Conservation (phyloP, 2,329 filamentous ascomycete species). For the Penicillium sclerotiorum region DNA sequence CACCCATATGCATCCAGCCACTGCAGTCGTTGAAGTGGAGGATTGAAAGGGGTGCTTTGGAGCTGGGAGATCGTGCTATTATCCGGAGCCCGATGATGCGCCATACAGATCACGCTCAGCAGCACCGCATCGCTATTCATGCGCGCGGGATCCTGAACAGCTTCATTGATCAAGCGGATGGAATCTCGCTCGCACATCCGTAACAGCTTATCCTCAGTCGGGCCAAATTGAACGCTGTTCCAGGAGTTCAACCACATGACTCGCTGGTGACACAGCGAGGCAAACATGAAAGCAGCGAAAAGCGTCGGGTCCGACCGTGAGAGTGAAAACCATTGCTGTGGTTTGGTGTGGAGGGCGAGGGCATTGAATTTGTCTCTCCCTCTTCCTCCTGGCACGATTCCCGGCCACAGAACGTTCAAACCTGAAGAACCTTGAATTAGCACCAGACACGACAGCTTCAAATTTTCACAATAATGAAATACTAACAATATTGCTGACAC, state of each 20-base stretch:
- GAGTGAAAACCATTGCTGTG: conserved; percentile 33
- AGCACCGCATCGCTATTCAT: conserved; percentile 39
- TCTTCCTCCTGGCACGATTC: conserved; percentile 28
- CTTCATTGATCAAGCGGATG: conserved; percentile 39
- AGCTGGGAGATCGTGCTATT: conserved; percentile 14
- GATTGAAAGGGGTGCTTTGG: conserved; percentile 31
- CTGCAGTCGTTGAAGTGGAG: conserved; percentile 39
- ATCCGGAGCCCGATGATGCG: conserved; percentile 33
- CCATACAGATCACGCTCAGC: conserved; percentile 40
- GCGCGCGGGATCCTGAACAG: conserved; percentile 33
- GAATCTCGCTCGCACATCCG: conserved; percentile 35
- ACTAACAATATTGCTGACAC: conserved; percentile 33
- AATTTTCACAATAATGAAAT: not conserved
- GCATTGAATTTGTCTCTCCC: not conserved
- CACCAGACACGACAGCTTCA: not conserved
- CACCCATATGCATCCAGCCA: conserved; percentile 42
- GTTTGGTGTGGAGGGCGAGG: not conserved
- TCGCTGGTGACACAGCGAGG: conserved; percentile 35
- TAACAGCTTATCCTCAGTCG: conserved; percentile 27
- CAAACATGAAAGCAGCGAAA: conserved; percentile 36
- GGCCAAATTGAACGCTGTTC: conserved; percentile 22
- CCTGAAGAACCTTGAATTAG: conserved; percentile 12
- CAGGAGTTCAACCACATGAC: conserved; percentile 32
- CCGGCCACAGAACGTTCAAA: conserved; percentile 33
- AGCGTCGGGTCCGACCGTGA: conserved; percentile 31